phyloP scores from a whole-genome alignment of 495 filamentous ascomycete genomes.

The Cryomyces minteri region DNA sequence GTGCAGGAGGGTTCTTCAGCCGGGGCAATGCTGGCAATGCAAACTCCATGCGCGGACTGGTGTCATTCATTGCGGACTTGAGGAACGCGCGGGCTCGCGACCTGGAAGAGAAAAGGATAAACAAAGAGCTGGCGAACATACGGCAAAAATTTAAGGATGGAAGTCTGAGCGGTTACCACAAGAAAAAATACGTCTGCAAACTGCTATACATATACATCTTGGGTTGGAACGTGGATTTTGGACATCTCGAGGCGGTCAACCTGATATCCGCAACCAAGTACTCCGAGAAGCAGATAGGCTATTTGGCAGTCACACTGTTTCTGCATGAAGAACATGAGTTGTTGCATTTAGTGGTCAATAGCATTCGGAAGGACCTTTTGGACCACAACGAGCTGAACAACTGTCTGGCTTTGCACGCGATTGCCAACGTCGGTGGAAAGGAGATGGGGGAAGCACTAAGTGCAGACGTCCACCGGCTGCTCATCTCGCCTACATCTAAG shows the following conservation, averaged over 20 bases:
- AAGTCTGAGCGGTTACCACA: slow-evolving; percentile 76
- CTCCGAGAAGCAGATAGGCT: slow-evolving; percentile 99
- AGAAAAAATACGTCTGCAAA: slow-evolving; percentile 99
- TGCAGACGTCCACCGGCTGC: slow-evolving; percentile 75
- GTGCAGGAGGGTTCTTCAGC: slow-evolving; percentile 19
- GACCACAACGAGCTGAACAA: slow-evolving; percentile 96
- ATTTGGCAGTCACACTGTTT: slow-evolving; percentile 92
- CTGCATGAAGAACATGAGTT: slow-evolving; percentile 95
- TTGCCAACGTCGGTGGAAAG: slow-evolving; percentile 89
- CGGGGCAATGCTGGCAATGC: slow-evolving; percentile 16
- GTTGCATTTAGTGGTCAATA: slow-evolving; percentile 91
- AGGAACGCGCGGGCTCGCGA: slow-evolving; percentile 89
- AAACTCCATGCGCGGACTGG: slow-evolving; percentile 35
- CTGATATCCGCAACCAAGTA: slow-evolving; percentile 93
- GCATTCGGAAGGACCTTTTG: slow-evolving; percentile 86
- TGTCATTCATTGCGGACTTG: slow-evolving; percentile 96
- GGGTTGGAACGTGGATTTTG: slow-evolving; percentile 98
- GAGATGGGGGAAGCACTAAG: slow-evolving; percentile 96
- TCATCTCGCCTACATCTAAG: slow-evolving; percentile 97
- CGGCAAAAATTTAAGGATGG: slow-evolving; percentile 70
- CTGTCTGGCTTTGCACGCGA: slow-evolving; percentile 93
- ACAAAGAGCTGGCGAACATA: slow-evolving; percentile 98
- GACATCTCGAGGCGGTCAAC: slow-evolving; percentile 94
- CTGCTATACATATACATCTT: slow-evolving; percentile 98
- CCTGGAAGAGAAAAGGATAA: slow-evolving; percentile 96